Conservation (phyloP, 192 early-diverging fungal species). For the Thamnidium elegans region DNA sequence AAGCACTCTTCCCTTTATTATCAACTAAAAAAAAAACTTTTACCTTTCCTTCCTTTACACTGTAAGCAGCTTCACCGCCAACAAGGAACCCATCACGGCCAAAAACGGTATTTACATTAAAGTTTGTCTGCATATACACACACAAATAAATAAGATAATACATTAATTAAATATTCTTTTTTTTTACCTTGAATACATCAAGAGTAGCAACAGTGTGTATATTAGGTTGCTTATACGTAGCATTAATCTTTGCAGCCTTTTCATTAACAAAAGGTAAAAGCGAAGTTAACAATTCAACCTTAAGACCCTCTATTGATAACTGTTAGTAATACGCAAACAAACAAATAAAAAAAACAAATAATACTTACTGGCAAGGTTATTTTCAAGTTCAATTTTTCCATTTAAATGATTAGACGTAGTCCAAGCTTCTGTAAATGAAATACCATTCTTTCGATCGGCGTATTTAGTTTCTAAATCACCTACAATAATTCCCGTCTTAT, state of each 20-base stretch:
- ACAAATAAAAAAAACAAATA: not conserved
- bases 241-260: conserved; percentile 77
- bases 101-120: conserved; percentile 85
- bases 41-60: conserved; percentile 83
- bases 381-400: conserved; percentile 89
- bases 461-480: conserved; percentile 99
- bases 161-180: not conserved
- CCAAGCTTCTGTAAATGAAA: conserved; percentile 97
- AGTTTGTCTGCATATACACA: conserved; percentile 60
- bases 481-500: conserved; percentile 91
- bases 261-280: conserved; percentile 81
- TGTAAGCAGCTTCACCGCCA: conserved; percentile 94
- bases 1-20: no score
- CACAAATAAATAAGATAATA: not conserved
- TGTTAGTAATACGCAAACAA: not conserved
- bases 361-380: conserved; percentile 74
- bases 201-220: conserved; percentile 84
- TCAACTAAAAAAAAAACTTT: not conserved
- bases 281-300: conserved; percentile 85
- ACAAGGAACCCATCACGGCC: conserved; percentile 85
- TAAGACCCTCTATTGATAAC: conserved; percentile 74
- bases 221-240: conserved; percentile 95
- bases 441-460: conserved; percentile 86
- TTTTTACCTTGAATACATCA: conserved; percentile 84
- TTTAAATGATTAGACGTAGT: conserved; percentile 90